phyloP scores from a whole-genome alignment of 2,329 filamentous ascomycete genomes.

The Aspergillus nomiae region DNA sequence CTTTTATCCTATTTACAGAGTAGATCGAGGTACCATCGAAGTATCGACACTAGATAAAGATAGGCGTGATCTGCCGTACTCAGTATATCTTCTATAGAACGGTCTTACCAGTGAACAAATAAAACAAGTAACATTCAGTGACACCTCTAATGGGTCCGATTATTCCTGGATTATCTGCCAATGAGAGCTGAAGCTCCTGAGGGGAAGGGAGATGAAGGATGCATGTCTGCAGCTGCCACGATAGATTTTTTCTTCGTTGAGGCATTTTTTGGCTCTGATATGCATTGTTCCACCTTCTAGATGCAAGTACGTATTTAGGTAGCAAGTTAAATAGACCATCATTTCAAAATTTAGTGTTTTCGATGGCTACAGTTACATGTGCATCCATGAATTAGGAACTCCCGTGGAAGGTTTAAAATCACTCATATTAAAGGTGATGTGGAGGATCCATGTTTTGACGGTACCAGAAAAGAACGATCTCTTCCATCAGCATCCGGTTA shows the following conservation, averaged over 20 bases:
- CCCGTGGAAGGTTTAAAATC: not conserved
- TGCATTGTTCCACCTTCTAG: conserved; percentile 8
- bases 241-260: conserved; percentile 4
- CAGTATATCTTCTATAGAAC: not conserved
- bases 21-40: too few species aligned
- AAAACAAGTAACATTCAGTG: not conserved
- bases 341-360: not conserved
- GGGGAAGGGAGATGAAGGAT: not conserved
- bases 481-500: conserved; percentile 1
- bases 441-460: conserved; percentile 8
- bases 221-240: conserved; percentile 7
- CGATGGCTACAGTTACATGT: not conserved
- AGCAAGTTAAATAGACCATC: not conserved
- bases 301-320: not conserved
- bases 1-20: not conserved
- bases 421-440: conserved; percentile 5
- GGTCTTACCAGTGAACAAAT: not conserved
- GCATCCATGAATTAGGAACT: conserved; percentile 2
- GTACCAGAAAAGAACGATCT: not conserved
- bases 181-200: not conserved
- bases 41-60: not conserved
- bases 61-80: not conserved
- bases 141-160: not conserved
- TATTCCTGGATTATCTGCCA: not conserved
- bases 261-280: conserved; percentile 7